Evolutionary conservation across 169 alveolate genomes (phyloP).

Genomic region (Besnoitia besnoiti): DNA sequence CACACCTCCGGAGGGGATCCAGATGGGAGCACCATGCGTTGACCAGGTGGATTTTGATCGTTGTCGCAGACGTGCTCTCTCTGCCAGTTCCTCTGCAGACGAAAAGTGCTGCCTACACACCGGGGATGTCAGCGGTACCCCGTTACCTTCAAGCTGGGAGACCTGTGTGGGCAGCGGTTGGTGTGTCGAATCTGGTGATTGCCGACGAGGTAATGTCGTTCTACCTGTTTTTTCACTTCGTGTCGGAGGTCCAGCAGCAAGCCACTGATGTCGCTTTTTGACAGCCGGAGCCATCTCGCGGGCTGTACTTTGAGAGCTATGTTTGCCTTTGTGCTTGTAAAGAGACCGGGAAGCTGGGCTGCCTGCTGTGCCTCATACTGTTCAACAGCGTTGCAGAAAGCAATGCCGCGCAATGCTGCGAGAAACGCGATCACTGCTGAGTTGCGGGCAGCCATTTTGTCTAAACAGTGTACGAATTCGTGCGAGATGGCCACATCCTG

Average conservation of each 20-base stretch:
- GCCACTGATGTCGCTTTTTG: conserved; percentile 52
- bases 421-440: too few relatives aligned
- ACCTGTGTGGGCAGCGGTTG: background rate
- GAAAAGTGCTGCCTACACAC: background rate
- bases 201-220: background rate
- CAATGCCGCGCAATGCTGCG: background rate
- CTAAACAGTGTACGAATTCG: too few relatives aligned
- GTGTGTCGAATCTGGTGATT: background rate
- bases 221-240: conserved; percentile 59
- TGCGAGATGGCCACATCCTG: too few relatives aligned
- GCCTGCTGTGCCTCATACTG: background rate
- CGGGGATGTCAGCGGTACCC: background rate
- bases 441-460: too few relatives aligned
- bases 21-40: conserved; percentile 61
- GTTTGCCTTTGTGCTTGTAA: background rate
- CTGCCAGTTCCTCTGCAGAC: conserved; percentile 64
- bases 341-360: background rate
- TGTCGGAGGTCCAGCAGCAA: conserved; percentile 58
- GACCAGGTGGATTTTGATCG: conserved; percentile 56
- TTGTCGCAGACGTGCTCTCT: conserved; percentile 52
- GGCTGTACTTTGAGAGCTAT: conserved; percentile 65
- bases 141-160: conserved; percentile 58
- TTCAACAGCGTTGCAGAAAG: background rate
- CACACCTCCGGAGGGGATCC: conserved; percentile 60
- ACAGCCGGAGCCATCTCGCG: conserved; percentile 50